Percentiles rank a stretch among this genome's conserved stretches.
These are phyloP conservation scores for Fragaria iinumae DNA, from an alignment of 306 rosid species.

Conservation along the genomic window DNA sequence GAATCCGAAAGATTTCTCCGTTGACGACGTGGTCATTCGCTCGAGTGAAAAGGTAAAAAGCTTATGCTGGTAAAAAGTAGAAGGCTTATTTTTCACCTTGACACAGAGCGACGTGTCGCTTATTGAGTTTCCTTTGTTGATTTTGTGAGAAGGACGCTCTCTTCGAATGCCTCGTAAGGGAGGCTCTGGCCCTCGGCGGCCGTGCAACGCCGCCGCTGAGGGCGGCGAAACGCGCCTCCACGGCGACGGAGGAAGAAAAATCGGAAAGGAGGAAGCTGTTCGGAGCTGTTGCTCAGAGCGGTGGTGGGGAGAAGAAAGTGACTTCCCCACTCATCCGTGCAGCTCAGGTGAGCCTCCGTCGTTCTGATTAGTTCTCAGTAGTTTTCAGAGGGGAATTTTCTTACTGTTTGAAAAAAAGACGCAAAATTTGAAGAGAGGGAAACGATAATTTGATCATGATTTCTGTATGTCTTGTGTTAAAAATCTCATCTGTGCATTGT, in stretches of 20 bases:
- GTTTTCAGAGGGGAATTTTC: neutral
- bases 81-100: too few species aligned
- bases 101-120: neutral
- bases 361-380: too few species aligned
- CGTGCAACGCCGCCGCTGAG: constrained; percentile 2
- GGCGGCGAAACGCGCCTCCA: neutral
- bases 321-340: too few species aligned
- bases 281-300: too few species aligned
- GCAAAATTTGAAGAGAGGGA: too few species aligned
- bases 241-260: neutral
- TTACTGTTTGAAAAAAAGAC: neutral
- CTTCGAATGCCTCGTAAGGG: constrained; percentile 34
- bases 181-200: constrained; percentile 31
- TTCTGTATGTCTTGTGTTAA: neutral
- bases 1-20: constrained; percentile 33
- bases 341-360: too few species aligned
- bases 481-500: neutral
- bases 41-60: constrained; percentile 32
- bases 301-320: too few species aligned
- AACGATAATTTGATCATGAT: neutral
- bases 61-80: too few species aligned
- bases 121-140: neutral
- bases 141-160: too few species aligned
- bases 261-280: constrained; percentile 22
- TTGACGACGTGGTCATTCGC: too few species aligned